A percentile compares a stretch with the other conserved stretches of the same genome.
Evolutionary conservation across 2,329 filamentous ascomycete genomes (phyloP).

Genomic region (Gyromitra esculenta): DNA sequence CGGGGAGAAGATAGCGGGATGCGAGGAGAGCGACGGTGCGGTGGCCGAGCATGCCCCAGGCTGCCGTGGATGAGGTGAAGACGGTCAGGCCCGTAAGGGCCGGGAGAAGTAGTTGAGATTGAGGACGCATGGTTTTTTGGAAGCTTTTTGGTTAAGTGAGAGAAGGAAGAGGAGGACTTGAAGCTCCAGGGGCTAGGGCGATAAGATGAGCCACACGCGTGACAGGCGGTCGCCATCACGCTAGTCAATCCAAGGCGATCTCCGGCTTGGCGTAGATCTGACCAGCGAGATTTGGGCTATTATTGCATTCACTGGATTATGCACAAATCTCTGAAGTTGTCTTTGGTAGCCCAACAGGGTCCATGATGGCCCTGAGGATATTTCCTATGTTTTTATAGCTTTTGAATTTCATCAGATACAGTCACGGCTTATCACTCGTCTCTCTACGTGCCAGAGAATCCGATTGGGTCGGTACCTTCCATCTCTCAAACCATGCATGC

Average conservation of each 20-base stretch:
- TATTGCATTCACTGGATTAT: neutral
- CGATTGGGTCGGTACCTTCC: neutral
- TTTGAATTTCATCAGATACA: neutral
- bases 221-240: neutral
- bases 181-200: neutral
- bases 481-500: neutral
- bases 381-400: neutral
- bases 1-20: slow-evolving; percentile 68
- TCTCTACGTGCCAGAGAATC: neutral
- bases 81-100: slow-evolving; percentile 14
- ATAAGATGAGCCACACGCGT: neutral
- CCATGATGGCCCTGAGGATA: neutral
- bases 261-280: no score
- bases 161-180: neutral
- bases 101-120: slow-evolving; percentile 27
- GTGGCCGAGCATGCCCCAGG: slow-evolving; percentile 66
- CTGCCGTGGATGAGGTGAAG: slow-evolving; percentile 26
- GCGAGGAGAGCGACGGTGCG: slow-evolving; percentile 73
- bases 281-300: neutral
- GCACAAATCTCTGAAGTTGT: neutral
- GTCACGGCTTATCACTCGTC: neutral
- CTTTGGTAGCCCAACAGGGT: neutral
- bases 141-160: neutral
- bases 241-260: neutral
- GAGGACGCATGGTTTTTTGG: slow-evolving; percentile 30